Evolutionary conservation across 1,284 basidiomycete species (phyloP).

Genomic region (Polyporus tsugae): DNA sequence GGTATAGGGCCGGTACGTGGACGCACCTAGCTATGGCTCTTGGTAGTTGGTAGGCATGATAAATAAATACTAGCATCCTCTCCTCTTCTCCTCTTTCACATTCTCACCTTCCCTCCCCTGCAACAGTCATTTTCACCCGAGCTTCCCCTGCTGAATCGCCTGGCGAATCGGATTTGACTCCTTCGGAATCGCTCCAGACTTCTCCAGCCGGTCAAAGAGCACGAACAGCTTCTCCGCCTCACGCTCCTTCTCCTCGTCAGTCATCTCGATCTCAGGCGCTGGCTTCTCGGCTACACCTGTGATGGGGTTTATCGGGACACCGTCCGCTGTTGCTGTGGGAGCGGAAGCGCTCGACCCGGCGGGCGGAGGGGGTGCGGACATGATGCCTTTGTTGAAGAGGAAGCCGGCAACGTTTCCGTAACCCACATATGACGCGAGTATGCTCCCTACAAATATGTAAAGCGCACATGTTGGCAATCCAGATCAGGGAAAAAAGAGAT

Average conservation of each 20-base stretch:
- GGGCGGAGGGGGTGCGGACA: constrained; percentile 58
- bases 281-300: constrained; percentile 68
- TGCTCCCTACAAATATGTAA: constrained; percentile 56
- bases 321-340: constrained; percentile 50
- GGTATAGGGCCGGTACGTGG: constrained; percentile 26
- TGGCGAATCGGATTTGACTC: constrained; percentile 78
- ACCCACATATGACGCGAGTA: constrained; percentile 78
- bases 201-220: constrained; percentile 88
- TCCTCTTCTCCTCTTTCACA: background rate
- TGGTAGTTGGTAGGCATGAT: constrained; percentile 17
- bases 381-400: constrained; percentile 88
- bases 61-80: constrained; percentile 7
- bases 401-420: constrained; percentile 95
- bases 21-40: constrained; percentile 18
- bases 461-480: constrained; percentile 6
- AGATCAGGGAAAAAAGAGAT: constrained; percentile 3
- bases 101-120: background rate
- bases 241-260: constrained; percentile 89
- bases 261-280: constrained; percentile 67
- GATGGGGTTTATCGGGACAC: constrained; percentile 78
- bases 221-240: constrained; percentile 92
- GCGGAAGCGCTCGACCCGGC: constrained; percentile 41
- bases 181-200: constrained; percentile 68
- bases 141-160: constrained; percentile 67
- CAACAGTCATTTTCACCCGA: constrained; percentile 29